A percentile compares a stretch with the other conserved stretches of the same genome.
phyloP scores from a whole-genome alignment of 805 yeast genomes.

The Barnettozyma pratensis region DNA sequence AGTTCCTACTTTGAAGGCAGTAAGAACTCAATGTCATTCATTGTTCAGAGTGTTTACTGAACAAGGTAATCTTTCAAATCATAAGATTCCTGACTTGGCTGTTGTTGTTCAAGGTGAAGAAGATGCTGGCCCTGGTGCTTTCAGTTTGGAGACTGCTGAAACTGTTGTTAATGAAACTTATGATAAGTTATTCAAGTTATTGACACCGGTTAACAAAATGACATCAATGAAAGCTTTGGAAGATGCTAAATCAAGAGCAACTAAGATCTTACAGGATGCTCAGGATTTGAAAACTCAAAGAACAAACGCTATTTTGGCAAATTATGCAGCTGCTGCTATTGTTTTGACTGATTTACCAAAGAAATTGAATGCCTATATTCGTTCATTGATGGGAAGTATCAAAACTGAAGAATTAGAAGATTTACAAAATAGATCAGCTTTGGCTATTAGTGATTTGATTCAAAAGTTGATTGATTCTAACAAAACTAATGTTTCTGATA shows the following conservation, averaged over 20 bases:
- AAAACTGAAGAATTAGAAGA: constrained; percentile 65
- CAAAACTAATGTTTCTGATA: constrained; percentile 76
- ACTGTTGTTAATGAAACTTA: constrained; percentile 59
- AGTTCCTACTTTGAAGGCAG: constrained; percentile 78
- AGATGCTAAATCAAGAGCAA: constrained; percentile 69
- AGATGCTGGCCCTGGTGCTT: constrained; percentile 93
- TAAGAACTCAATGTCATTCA: constrained; percentile 84
- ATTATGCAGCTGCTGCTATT: constrained; percentile 71
- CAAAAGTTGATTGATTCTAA: constrained; percentile 48
- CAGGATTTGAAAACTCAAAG: constrained; percentile 44
- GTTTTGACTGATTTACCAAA: constrained; percentile 67
- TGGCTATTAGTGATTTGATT: constrained; percentile 61
- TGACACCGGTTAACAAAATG: constrained; percentile 68
- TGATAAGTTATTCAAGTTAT: constrained; percentile 53
- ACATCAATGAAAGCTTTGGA: constrained; percentile 67
- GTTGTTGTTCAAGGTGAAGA: constrained; percentile 90
- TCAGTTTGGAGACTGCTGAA: constrained; percentile 73
- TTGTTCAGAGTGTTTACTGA: constrained; percentile 73
- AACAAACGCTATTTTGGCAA: constrained; percentile 59
- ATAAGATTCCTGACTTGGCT: constrained; percentile 76
- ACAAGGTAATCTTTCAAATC: constrained; percentile 64
- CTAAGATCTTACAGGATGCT: constrained; percentile 65
- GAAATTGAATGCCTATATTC: constrained; percentile 82
- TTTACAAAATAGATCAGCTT: constrained; percentile 69
- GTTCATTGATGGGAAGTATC: constrained; percentile 88